Conservation (phyloP, 805 yeast species). For the Priceomyces carsonii region DNA sequence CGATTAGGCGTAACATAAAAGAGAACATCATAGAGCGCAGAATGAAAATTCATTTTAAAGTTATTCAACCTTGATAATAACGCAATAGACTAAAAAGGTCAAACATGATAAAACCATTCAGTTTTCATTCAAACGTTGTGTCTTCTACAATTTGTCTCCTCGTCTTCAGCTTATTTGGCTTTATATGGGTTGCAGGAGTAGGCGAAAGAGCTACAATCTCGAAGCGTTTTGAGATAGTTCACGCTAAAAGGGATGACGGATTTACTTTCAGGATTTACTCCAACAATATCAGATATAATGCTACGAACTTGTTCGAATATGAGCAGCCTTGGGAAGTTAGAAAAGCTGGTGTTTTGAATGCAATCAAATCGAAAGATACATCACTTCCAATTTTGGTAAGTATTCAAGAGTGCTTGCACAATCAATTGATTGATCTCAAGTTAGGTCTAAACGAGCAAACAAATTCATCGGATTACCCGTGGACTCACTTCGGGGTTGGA, state of each 20-base stretch:
- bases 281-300: constrained; percentile 36
- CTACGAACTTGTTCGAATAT: constrained; percentile 12
- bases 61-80: no score
- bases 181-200: not conserved
- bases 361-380: constrained; percentile 8
- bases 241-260: not conserved
- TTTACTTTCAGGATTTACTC: constrained; percentile 33
- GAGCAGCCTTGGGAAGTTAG: constrained; percentile 16
- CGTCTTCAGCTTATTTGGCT: not conserved
- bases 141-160: no score
- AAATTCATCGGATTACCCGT: constrained; percentile 28
- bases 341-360: constrained; percentile 13
- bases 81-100: no score
- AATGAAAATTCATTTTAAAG: no score
- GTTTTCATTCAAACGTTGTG: no score
- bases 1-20: no score
- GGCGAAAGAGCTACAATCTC: not conserved
- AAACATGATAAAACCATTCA: no score
- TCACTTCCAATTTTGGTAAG: constrained; percentile 15
- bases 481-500: constrained; percentile 48
- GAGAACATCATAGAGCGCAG: no score
- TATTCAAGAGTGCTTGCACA: constrained; percentile 48
- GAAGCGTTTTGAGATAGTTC: not conserved
- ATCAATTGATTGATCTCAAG: constrained; percentile 38
- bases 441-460: constrained; percentile 36